Evolutionary conservation across 23 red algal species (phyloP).

Genomic region (Agarophyton chilense): DNA sequence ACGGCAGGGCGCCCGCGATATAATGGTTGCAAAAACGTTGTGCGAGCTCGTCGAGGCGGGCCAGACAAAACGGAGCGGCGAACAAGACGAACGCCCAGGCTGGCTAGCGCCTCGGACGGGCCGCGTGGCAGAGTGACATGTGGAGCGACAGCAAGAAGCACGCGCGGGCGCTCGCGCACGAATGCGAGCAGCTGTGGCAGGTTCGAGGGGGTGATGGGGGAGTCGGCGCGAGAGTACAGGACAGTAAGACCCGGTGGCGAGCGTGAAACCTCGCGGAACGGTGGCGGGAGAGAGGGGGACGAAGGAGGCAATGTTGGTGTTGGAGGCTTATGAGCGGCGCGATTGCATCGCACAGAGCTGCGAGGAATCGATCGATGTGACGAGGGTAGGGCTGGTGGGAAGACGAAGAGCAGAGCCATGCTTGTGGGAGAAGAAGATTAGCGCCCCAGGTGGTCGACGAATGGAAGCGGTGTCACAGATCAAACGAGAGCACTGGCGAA

Average conservation of each 20-base stretch:
- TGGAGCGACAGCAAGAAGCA: constrained; percentile 17
- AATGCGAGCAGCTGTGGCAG: constrained; percentile 6
- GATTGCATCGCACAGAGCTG: background rate
- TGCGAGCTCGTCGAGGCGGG: background rate
- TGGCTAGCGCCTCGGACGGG: background rate
- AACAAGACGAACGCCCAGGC: constrained; percentile 23
- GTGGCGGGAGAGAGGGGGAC: background rate
- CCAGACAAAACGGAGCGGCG: constrained; percentile 12
- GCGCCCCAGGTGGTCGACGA: background rate
- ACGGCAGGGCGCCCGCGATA: background rate
- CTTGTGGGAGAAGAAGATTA: background rate
- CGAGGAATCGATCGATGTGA: background rate
- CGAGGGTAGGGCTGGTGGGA: background rate
- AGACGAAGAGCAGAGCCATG: constrained; percentile 6
- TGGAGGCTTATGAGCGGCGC: background rate
- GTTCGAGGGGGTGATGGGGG: constrained; percentile 8
- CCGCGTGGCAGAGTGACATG: background rate
- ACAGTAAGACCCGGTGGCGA: constrained; percentile 9
- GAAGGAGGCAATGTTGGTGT: background rate
- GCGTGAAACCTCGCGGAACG: background rate
- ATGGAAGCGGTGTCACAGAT: background rate
- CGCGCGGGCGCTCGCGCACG: constrained; percentile 10
- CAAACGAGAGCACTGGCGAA: background rate
- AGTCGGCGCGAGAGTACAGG: background rate
- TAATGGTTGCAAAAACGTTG: background rate